Percentiles rank a stretch among this genome's conserved stretches.
Evolutionary conservation across 345 rosid species (phyloP).

Genomic region (Reutealis trisperma): DNA sequence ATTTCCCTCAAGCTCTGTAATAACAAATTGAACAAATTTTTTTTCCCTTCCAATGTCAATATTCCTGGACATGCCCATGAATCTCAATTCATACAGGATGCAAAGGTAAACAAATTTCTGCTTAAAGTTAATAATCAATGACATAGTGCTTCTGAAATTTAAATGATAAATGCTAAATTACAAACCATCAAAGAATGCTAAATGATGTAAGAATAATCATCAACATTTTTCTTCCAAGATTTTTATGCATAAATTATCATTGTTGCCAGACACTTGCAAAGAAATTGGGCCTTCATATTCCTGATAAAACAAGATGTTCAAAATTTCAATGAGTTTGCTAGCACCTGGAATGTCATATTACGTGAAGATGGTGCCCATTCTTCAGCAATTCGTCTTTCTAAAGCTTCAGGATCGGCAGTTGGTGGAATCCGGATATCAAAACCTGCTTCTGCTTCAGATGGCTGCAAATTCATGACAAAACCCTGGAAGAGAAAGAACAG

Average conservation of each 20-base stretch:
- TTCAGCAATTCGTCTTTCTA: conserved; percentile 82
- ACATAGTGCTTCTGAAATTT: no score
- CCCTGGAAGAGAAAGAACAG: conserved; percentile 53
- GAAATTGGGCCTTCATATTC: background rate
- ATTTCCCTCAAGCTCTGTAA: background rate
- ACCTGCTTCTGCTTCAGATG: conserved; percentile 98
- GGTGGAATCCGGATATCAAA: conserved; percentile 90
- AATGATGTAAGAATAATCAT: background rate
- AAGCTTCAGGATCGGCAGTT: conserved; percentile 58
- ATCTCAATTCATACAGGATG: background rate
- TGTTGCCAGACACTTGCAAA: background rate
- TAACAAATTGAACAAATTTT: background rate
- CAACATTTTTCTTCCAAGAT: background rate
- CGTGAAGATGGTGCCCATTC: conserved; percentile 96
- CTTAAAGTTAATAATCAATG: background rate
- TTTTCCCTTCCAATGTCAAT: background rate
- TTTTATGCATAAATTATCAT: background rate
- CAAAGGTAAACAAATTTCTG: background rate
- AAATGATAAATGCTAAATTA: no score
- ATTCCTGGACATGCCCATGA: background rate
- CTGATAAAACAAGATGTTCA: background rate
- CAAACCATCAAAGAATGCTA: background rate
- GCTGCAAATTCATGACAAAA: conserved; percentile 94
- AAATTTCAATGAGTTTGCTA: conserved; percentile 3
- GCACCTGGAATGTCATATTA: conserved; percentile 89